phyloP scores from a whole-genome alignment of 495 filamentous ascomycete genomes.

The Evansstolkia leycettana region DNA sequence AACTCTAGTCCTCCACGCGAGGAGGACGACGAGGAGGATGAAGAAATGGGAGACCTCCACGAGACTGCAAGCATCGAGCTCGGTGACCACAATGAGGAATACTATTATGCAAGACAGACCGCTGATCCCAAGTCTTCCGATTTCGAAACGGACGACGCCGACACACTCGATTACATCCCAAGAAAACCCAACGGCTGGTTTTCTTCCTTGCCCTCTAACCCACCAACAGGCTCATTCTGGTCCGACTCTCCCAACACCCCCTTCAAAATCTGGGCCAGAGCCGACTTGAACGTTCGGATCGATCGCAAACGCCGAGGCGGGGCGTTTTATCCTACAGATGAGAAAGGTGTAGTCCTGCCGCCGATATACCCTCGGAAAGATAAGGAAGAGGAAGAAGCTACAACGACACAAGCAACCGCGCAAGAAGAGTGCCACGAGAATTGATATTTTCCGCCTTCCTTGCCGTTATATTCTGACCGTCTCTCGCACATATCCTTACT shows the following conservation, averaged over 20 bases:
- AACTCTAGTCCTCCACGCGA: background rate
- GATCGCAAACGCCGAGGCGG: slow-evolving; percentile 21
- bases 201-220: slow-evolving; percentile 17
- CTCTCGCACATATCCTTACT: too few species aligned
- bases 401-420: too few species aligned
- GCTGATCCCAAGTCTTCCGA: too few species aligned
- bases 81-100: slow-evolving; percentile 20
- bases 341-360: slow-evolving; percentile 21
- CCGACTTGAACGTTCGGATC: slow-evolving; percentile 19
- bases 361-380: too few species aligned
- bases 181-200: slow-evolving; percentile 20
- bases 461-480: too few species aligned
- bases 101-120: background rate
- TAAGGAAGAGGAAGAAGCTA: too few species aligned
- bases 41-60: slow-evolving; percentile 16
- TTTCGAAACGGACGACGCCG: too few species aligned
- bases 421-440: too few species aligned
- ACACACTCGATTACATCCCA: too few species aligned
- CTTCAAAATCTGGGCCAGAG: slow-evolving; percentile 31
- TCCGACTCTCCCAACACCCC: slow-evolving; percentile 26
- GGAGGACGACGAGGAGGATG: slow-evolving; percentile 5
- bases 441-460: too few species aligned
- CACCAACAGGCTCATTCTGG: slow-evolving; percentile 14
- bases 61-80: slow-evolving; percentile 33
- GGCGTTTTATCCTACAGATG: slow-evolving; percentile 14